phyloP scores from a whole-genome alignment of 2,329 filamentous ascomycete genomes.

The Clonostachys rhizophaga region DNA sequence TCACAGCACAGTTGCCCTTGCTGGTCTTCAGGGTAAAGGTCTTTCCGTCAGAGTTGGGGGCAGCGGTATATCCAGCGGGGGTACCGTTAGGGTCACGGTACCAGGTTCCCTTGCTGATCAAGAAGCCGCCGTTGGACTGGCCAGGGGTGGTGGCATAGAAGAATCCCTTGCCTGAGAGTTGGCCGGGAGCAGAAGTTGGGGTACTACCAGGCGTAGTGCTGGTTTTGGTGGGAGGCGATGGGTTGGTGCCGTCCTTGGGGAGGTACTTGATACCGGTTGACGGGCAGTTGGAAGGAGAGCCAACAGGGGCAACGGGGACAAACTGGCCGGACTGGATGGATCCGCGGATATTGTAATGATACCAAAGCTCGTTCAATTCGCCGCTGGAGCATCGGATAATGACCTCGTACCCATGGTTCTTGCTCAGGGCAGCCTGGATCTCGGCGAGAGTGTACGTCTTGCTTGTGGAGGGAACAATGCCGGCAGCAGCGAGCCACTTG shows the following conservation, averaged over 20 bases:
- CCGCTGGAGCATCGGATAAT: constrained; percentile 51
- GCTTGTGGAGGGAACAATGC: constrained; percentile 47
- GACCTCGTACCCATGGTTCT: constrained; percentile 46
- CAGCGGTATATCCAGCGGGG: constrained; percentile 16
- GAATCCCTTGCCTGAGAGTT: constrained; percentile 9
- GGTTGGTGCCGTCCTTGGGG: constrained; percentile 37
- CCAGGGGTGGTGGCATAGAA: constrained; percentile 6
- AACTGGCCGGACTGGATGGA: constrained; percentile 58
- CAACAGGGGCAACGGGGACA: constrained; percentile 48
- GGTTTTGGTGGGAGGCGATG: not conserved
- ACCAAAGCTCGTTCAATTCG: constrained; percentile 49
- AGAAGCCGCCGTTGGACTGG: constrained; percentile 7
- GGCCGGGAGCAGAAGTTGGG: not conserved
- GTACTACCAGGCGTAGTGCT: too few species aligned
- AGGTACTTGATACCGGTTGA: constrained; percentile 55
- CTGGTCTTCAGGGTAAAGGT: constrained; percentile 13
- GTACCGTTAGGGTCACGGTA: constrained; percentile 14
- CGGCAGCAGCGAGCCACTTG: constrained; percentile 55
- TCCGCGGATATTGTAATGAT: constrained; percentile 57
- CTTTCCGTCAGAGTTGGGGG: constrained; percentile 8
- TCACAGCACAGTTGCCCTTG: constrained; percentile 13
- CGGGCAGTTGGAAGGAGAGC: constrained; percentile 51
- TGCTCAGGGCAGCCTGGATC: constrained; percentile 54
- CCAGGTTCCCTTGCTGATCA: constrained; percentile 16
- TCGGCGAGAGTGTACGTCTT: constrained; percentile 54